Evolutionary conservation across 2,329 filamentous ascomycete species (phyloP).

Genomic region (Penicillium paneum): DNA sequence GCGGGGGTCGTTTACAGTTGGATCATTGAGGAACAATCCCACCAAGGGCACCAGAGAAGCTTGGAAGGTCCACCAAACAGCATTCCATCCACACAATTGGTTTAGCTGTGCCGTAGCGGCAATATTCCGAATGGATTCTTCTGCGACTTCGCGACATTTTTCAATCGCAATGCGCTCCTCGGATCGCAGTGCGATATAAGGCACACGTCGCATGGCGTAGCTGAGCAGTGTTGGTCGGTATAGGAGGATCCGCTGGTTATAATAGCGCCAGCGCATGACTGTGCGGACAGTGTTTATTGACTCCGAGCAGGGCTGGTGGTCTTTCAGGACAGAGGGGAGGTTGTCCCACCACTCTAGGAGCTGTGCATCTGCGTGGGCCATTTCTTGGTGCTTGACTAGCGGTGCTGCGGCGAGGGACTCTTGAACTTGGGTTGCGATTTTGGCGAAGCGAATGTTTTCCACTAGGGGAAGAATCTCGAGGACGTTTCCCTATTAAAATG

Average conservation of each 20-base stretch:
- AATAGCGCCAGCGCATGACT: constrained; percentile 79
- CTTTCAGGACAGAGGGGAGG: constrained; percentile 63
- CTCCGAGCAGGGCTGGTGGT: constrained; percentile 66
- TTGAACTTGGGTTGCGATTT: constrained; percentile 73
- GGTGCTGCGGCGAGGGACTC: constrained; percentile 69
- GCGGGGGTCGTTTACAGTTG: constrained; percentile 56
- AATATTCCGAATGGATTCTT: constrained; percentile 70
- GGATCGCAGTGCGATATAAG: constrained; percentile 50
- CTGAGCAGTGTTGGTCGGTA: constrained; percentile 70
- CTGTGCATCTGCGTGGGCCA: constrained; percentile 63
- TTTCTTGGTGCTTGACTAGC: constrained; percentile 64
- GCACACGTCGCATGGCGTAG: constrained; percentile 54
- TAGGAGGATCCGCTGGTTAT: constrained; percentile 72
- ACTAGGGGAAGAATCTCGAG: constrained; percentile 67
- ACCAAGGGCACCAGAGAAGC: constrained; percentile 75
- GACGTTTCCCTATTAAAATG: constrained; percentile 50
- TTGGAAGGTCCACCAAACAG: constrained; percentile 78
- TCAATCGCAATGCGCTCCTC: constrained; percentile 67
- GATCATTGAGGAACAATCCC: constrained; percentile 57
- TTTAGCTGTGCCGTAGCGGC: constrained; percentile 66
- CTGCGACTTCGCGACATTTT: constrained; percentile 66
- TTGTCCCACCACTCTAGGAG: constrained; percentile 70
- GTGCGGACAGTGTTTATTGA: constrained; percentile 67
- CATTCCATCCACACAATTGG: constrained; percentile 77
- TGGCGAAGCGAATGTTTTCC: constrained; percentile 76